Percentiles rank a stretch among this genome's conserved stretches.
phyloP scores from a whole-genome alignment of 2,329 filamentous ascomycete species.

The Monascus ruber region DNA sequence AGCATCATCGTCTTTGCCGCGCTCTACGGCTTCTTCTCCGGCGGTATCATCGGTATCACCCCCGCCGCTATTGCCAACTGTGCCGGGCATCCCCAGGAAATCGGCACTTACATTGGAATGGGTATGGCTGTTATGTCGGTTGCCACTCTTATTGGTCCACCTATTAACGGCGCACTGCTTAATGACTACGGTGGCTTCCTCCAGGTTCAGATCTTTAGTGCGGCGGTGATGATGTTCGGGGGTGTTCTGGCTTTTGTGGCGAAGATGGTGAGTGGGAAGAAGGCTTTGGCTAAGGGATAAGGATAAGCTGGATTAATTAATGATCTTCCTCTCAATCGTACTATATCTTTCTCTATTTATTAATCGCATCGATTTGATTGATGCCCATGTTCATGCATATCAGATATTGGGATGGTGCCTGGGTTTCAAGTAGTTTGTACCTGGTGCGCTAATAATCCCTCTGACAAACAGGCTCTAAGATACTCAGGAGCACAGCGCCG shows the following conservation, averaged over 20 bases:
- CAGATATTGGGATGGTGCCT: no score
- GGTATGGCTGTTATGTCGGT: constrained; percentile 35
- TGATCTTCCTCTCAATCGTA: no score
- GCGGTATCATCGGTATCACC: constrained; percentile 31
- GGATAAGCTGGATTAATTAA: no score
- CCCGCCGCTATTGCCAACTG: constrained; percentile 17
- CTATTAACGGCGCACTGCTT: constrained; percentile 40
- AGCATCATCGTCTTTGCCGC: constrained; percentile 22
- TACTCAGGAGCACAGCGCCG: no score
- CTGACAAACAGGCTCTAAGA: no score
- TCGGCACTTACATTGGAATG: constrained; percentile 44
- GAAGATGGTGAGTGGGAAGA: no score
- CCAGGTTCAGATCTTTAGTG: constrained; percentile 1
- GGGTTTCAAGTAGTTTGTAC: no score
- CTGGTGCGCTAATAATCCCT: no score
- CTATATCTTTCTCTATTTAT: no score
- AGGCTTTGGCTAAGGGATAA: no score
- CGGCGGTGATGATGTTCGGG: background rate
- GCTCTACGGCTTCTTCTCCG: constrained; percentile 37
- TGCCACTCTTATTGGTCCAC: constrained; percentile 40
- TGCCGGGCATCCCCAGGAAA: constrained; percentile 33
- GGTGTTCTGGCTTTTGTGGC: background rate
- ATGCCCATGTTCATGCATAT: no score
- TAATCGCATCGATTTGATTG: no score
- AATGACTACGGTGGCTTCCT: constrained; percentile 1